Evolutionary conservation across 2,329 filamentous ascomycete genomes (phyloP), one percentile per base, ranked within the genome.

Genomic region (Curvularia sp.): DNA sequence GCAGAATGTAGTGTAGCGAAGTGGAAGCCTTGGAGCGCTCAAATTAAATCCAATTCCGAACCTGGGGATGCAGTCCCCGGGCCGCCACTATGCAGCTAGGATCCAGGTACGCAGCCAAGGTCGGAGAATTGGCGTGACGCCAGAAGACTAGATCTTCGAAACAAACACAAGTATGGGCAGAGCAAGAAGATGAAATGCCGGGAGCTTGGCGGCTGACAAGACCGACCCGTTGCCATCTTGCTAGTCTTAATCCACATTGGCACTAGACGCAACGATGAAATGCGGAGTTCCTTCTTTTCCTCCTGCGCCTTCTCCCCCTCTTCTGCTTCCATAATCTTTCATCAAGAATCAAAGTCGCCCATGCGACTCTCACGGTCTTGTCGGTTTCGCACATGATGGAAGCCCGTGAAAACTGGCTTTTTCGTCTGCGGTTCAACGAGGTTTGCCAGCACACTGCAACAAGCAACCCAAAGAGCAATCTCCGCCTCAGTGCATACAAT

Each of bases 161-260:
- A 30, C 25, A 27, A 43, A 18, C 18, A 9, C 7, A 18, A 8
- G 32, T 21, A 25, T 25, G 2, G 25, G n/a, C 15, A 28, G 36
- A 27, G 34, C 12, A 50, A 36, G 61, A 76, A 77, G 74, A 70
- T 77, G 63, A 75, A 50, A 23, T 8, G 12, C 18, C 27, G 13
- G 38, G 13, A 43, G 28, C 49, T 51, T 51, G 27, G 38, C 49
- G 38, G 49, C 13, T 41, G 28, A 51, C 27, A 18, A 30, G 25
- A 25, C 25, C 49, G 36, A 42, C 8, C 28, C 30, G 30, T 19
- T 34, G 45, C 25, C 41, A 43, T 47, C 28, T 32, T 47, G 28
- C 15, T 39, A 51, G 39, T 42, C 48, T 43, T 42, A 4, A n/a
- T 32, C 15, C 25, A 30, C 12, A 30, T 8, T 23, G 27, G 8